Base-by-base conservation (phyloP, 140 eudicot genomes). In the Bidens hawaiensis region DNA sequence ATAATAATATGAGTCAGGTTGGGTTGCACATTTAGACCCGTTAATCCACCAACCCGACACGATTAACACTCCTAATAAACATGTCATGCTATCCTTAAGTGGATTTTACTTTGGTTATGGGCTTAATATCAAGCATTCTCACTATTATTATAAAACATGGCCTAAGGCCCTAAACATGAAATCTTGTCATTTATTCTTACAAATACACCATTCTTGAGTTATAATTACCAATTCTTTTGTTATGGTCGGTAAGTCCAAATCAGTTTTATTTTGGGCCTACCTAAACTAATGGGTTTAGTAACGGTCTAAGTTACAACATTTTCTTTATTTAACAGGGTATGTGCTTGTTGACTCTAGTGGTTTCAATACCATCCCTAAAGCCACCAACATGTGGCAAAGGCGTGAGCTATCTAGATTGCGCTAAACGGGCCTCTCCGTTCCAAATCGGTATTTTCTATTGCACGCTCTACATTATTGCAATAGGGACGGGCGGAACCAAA, bases 401-500 rank as follows among this genome's bases (percentile, higher is more conserved):
- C 17, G 81, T 79, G 64, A 76, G 73, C 47, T 63, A 71, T 38
- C 41, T 25, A 19, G 82, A 79, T 41, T 85, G 89, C 28, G 57
- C 52, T 26, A 77, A 74, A 75, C 58, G 64, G 30, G 81, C 95
- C 34, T 82, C 95, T 0, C 3, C 95, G 0, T 67, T 80, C 23
- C 95, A 86, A 61, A 42, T 79, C 13, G 90, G 81, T 6, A 57
- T 82, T 24, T 89, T 85, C 68, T 89, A 82, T 62, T 50, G 69
- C n/a, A 82, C 97, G 1, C 72, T 85, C 59, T 89, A 89, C 81
- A 76, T 79, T 3, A 81, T 89, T 3, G 91, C 95, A 16, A 19
- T 85, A 0, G 97, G 97, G 38, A 76, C 97, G 0, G 97, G 97
- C 5, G 95, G 97, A 23, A 89, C 97, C 49, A 89, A 89, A 77